Conservation (phyloP, 1,284 basidiomycete species). For the Ganoderma sinense region DNA sequence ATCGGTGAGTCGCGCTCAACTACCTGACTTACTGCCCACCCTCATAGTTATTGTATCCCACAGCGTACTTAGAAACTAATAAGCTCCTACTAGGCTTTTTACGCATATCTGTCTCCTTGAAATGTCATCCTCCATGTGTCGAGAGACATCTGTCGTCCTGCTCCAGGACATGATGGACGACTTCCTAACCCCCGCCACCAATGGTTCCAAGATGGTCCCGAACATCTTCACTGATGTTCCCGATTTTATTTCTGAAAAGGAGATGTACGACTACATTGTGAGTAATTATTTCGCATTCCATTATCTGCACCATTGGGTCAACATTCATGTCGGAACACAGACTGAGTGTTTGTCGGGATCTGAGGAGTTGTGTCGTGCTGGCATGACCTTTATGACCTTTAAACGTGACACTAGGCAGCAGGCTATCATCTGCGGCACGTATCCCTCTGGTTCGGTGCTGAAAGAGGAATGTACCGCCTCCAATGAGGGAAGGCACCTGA, state of each 20-base stretch:
- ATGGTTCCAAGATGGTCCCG: not conserved
- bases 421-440: slow-evolving; percentile 7
- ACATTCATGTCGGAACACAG: not conserved
- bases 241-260: not conserved
- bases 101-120: not conserved
- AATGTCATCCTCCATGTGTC: not conserved
- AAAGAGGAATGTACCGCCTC: not conserved
- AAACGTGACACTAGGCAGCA: not conserved
- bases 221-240: not conserved
- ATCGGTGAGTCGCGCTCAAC: no score
- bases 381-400: not conserved
- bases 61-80: not conserved
- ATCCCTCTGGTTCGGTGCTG: not conserved
- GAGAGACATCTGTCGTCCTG: not conserved
- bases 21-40: no score
- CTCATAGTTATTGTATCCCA: no score
- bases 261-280: slow-evolving; percentile 10
- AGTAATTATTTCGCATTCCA: not conserved
- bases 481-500: not conserved
- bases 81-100: not conserved
- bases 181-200: not conserved
- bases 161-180: slow-evolving; percentile 4
- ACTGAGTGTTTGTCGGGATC: not conserved
- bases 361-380: not conserved
- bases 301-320: not conserved